Evolutionary conservation across 352 stramenopile species (phyloP), one percentile per base, ranked within the genome.

Genomic region (Phytophthora sojae): DNA sequence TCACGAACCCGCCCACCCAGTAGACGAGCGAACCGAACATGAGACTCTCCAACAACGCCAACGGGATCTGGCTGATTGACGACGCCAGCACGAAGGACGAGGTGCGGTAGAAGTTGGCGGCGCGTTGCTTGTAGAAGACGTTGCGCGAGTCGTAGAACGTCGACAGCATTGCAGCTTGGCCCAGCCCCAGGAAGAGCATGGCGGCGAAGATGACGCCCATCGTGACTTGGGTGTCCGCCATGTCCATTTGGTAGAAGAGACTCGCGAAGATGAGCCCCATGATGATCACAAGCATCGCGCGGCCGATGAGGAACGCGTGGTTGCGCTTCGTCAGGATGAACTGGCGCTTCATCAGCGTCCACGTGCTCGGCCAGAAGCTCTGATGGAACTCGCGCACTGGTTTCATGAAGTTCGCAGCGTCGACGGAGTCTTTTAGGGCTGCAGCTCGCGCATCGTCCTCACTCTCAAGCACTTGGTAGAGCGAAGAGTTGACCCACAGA

Each of bases 11-110:
- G 45, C 91, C 75, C 69, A 96, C 83, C 79, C 85, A 98, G 71
- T 98, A 98, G 12, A 97, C 73, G 30, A 97, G 71, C 14, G 83
- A 93, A 9, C 90, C 90, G 75, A 98, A 97, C n/a, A 95, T 64
- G 23, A 97, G 61, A 32, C 79, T 83, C 70, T 97, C 92, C 50
- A 86, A 63, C n/a, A 91, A 29, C 71, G 76, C 71, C 57, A 93
- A 80, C 67, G 88, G 80, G 55, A 91, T 75, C 54, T 89, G 70
- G 45, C 79, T 83, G 8, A 88, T 21, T 9, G 75, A 78, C 45
- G 71, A 78, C 5, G 81, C 84, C 25, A 97, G 64, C 44, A 97
- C 83, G 67, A 96, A 98, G 9, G 86, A 85, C 19, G 85, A 88
- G 12, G 90, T 86, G 45, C 87, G 86, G 63, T 93, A 97, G 63